Evolutionary conservation across 495 filamentous ascomycete species (phyloP), one percentile per base, ranked within the genome.

Genomic region (Penicillium paxilli): DNA sequence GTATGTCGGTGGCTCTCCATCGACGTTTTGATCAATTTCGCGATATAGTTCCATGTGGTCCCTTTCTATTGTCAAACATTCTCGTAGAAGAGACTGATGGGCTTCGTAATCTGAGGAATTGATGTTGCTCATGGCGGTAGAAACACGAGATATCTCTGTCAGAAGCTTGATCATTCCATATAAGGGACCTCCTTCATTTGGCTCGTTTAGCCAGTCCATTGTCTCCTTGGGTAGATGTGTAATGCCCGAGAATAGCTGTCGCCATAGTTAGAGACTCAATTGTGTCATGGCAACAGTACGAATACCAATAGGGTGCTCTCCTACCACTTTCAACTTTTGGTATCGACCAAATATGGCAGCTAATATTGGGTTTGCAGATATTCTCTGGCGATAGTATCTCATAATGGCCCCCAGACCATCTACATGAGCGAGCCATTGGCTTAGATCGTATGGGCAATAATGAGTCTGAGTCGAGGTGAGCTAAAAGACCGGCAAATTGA

Each of bases 281-380:
- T 1, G 14, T n/a, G n/a, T n/a, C 28, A 32, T 11, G 28, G 7
- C 14, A 11, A 32, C n/a, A 32, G 10, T 3, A 9, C 9, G 7
- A 32, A 32, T 11, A 11, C 14, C 10, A 32, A 32, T 11, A 10
- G 3, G 14, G 3, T 32, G 5, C 5, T 32, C 9, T 3, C 46
- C 33, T 33, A 48, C 46, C 46, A 48, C 46, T 35, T 48, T 48
- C 16, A 26, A 32, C 14, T 48, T 48, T 33, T 48, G 46, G 25
- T 35, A 16, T 20, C 3, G 6, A 5, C 46, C 46, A 37, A 19
- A 48, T 12, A 48, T 48, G 2, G 46, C 46, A 26, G 46, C 16
- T 6, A 48, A 16, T 48, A 48, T 30, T 17, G 46, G 26, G 19
- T 10, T 48, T 30, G 46, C 19, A 35, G 12, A 26, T 17, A 12